These are phyloP conservation scores for Thyridium curvatum DNA, from an alignment of 2,329 filamentous ascomycete species.

Conservation along the genomic window DNA sequence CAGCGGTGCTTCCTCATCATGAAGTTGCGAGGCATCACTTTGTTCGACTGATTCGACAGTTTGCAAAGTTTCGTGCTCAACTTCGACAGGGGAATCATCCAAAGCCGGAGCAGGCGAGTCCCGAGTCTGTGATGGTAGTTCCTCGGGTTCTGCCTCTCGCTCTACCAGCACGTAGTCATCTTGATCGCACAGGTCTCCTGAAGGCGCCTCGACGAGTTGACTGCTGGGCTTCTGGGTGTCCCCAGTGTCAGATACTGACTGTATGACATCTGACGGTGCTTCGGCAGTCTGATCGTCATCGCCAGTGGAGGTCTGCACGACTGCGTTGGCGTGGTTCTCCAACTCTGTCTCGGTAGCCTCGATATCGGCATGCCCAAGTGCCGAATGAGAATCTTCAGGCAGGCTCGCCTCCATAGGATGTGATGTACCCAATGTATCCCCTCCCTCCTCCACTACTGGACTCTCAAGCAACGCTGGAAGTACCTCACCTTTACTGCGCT, in stretches of 20 bases:
- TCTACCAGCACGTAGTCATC: constrained; percentile 1
- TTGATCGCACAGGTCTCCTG: too few relatives aligned
- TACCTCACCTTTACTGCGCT: constrained; percentile 20
- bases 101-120: too few relatives aligned
- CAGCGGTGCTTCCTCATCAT: too few relatives aligned
- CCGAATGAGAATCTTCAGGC: constrained; percentile 5
- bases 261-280: background rate
- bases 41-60: too few relatives aligned
- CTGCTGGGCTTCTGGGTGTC: background rate
- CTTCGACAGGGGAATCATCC: too few relatives aligned
- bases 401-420: constrained; percentile 13
- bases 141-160: background rate
- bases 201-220: background rate
- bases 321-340: too few relatives aligned
- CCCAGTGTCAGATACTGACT: too few relatives aligned
- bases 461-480: constrained; percentile 19
- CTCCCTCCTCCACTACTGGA: constrained; percentile 15
- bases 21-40: too few relatives aligned
- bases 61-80: too few relatives aligned
- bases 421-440: constrained; percentile 13
- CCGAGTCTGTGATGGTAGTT: too few relatives aligned
- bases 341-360: too few relatives aligned
- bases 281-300: constrained; percentile 2
- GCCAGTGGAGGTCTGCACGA: background rate
- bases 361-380: constrained; percentile 8